These are phyloP conservation scores for Saccharomyces hybrid DNA, from an alignment of 1,139 yeast species.

Conservation along the genomic window DNA sequence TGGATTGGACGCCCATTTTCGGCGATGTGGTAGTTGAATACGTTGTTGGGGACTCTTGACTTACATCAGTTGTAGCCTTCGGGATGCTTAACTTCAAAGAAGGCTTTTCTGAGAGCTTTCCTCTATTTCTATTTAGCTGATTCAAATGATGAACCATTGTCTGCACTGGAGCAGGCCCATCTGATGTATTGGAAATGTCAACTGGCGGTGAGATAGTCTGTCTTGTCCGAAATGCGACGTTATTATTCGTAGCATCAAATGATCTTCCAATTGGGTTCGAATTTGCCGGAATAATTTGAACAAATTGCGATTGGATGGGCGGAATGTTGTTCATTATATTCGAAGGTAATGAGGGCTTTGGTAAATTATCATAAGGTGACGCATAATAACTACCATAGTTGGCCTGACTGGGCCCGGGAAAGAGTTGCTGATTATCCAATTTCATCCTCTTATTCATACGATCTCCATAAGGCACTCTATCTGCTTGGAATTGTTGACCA, in stretches of 20 bases:
- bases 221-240: background rate
- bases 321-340: background rate
- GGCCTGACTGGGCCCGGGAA: background rate
- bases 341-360: background rate
- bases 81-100: background rate
- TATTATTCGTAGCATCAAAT: background rate
- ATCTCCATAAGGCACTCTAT: background rate
- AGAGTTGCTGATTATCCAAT: background rate
- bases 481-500: background rate
- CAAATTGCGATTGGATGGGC: background rate
- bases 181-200: background rate
- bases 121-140: background rate
- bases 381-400: background rate
- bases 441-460: background rate
- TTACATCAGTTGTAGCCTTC: background rate
- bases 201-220: background rate
- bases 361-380: background rate
- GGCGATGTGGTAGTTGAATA: background rate
- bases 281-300: background rate
- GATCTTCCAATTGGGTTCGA: background rate
- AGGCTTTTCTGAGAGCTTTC: background rate
- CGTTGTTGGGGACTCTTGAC: background rate
- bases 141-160: background rate
- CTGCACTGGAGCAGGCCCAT: background rate
- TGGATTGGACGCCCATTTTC: background rate